Conservation (phyloP, 148 eudicot genomes). For the Polygonum aviculare region DNA sequence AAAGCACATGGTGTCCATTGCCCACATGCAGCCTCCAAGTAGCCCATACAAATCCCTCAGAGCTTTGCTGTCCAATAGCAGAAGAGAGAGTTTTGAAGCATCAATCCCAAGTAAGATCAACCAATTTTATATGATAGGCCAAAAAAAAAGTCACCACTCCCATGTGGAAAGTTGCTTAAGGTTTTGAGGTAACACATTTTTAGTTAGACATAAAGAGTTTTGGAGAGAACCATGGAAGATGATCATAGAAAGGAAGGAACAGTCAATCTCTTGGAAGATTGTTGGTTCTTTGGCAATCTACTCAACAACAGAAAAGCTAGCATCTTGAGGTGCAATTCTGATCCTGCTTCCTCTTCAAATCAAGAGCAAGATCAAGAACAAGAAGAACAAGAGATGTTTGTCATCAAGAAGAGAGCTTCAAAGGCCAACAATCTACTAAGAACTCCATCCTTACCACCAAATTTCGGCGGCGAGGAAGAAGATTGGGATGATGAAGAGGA, state of each 20-base stretch:
- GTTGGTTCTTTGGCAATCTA: constrained; percentile 61
- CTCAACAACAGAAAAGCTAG: constrained; percentile 21
- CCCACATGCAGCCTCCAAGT: constrained; percentile 16
- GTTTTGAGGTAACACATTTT: neutral
- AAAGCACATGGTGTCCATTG: constrained; percentile 21
- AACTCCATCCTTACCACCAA: constrained; percentile 38
- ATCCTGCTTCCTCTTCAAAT: constrained; percentile 31
- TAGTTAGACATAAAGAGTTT: neutral
- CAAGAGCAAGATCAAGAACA: neutral
- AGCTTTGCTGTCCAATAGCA: constrained; percentile 11
- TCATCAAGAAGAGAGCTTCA: constrained; percentile 5
- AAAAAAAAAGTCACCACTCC: neutral
- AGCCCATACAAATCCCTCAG: constrained; percentile 31
- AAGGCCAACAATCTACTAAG: constrained; percentile 11
- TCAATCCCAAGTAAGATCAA: constrained; percentile 4
- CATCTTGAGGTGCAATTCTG: constrained; percentile 47
- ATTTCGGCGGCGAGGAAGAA: constrained; percentile 6
- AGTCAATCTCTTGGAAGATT: constrained; percentile 38
- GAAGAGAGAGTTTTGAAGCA: neutral
- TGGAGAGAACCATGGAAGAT: constrained; percentile 13
- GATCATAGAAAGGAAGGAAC: constrained; percentile 21
- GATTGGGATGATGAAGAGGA: constrained; percentile 46
- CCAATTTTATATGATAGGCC: neutral
- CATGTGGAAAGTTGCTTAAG: constrained; percentile 2
- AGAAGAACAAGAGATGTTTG: constrained; percentile 3